A percentile compares a stretch with the other conserved stretches of the same genome.
Conservation (phyloP, 192 early-diverging fungal species). For the Borealophlyctis nickersoniae region DNA sequence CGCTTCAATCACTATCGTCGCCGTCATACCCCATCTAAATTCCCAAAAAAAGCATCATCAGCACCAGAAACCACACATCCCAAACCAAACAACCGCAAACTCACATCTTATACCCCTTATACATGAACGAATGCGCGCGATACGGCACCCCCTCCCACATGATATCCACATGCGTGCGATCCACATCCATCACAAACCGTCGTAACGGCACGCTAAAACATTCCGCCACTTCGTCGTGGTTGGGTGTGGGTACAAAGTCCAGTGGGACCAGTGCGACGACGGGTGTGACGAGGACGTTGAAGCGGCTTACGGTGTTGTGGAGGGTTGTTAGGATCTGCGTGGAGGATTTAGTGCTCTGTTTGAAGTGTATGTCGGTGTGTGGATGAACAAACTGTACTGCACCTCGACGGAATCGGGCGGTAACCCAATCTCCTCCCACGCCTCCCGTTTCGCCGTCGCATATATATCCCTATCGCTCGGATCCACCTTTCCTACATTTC, state of each 20-base stretch:
- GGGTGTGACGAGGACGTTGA: constrained; percentile 33
- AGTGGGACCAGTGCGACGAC: constrained; percentile 13
- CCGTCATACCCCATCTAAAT: constrained; percentile 23
- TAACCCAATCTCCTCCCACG: constrained; percentile 40
- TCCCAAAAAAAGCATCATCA: background rate
- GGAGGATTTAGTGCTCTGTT: too few relatives aligned
- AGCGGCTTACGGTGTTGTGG: constrained; percentile 19
- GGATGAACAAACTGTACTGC: too few relatives aligned
- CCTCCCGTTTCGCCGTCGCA: constrained; percentile 32
- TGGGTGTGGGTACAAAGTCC: constrained; percentile 14
- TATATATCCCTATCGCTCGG: background rate
- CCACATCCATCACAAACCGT: constrained; percentile 11
- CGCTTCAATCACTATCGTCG: constrained; percentile 19
- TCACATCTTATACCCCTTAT: constrained; percentile 10
- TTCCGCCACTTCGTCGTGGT: constrained; percentile 31
- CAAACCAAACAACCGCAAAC: background rate
- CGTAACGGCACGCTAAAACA: constrained; percentile 30
- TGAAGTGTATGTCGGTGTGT: too few relatives aligned
- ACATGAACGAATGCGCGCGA: constrained; percentile 19
- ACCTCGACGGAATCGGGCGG: constrained; percentile 21
- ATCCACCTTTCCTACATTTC: background rate
- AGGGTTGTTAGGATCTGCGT: constrained; percentile 23
- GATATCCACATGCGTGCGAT: constrained; percentile 16
- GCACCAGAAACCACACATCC: background rate
- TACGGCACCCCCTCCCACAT: background rate